A percentile compares a stretch with the other conserved stretches of the same genome.
Evolutionary conservation across 139 green algal genomes (phyloP).

Genomic region (Nannochloris sp.): DNA sequence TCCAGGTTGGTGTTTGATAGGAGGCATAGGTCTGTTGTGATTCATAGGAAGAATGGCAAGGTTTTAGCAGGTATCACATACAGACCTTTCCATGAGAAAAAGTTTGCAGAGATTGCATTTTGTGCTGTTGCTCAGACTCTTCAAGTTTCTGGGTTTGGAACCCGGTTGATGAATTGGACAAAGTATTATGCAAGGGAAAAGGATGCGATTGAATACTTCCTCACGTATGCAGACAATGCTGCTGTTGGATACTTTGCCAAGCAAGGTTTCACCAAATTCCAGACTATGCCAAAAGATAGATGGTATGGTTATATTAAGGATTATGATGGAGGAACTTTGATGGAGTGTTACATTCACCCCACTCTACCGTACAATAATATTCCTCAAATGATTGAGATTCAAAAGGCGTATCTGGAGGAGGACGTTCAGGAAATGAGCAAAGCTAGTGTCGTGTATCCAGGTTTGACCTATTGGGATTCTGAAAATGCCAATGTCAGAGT

Average conservation of each 20-base stretch:
- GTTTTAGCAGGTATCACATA: conserved; percentile 95
- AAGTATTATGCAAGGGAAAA: conserved; percentile 68
- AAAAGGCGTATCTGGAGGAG: conserved; percentile 53
- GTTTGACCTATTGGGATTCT: conserved; percentile 32
- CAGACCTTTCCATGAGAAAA: conserved; percentile 60
- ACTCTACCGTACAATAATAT: conserved; percentile 60
- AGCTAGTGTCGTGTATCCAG: conserved; percentile 65
- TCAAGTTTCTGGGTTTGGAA: conserved; percentile 91
- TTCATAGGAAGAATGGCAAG: conserved; percentile 32
- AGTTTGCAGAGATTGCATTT: conserved; percentile 95
- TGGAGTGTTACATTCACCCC: conserved; percentile 84
- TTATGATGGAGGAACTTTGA: conserved; percentile 97
- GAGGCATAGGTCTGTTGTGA: conserved; percentile 56
- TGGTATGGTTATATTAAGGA: conserved; percentile 97
- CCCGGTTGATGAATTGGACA: conserved; percentile 93
- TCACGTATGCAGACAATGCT: conserved; percentile 99
- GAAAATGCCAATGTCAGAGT: conserved; percentile 6
- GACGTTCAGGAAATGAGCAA: conserved; percentile 60
- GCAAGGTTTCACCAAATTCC: conserved; percentile 87
- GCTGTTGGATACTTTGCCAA: conserved; percentile 97
- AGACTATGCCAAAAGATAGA: conserved; percentile 49
- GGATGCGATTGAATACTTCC: conserved; percentile 78
- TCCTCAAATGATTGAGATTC: conserved; percentile 32
- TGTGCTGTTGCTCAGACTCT: conserved; percentile 88
- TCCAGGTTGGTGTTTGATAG: conserved; percentile 84